A percentile compares a stretch with the other conserved stretches of the same genome.
Conservation (phyloP, 1,284 basidiomycete species). For the Pseudozyma sp. region DNA sequence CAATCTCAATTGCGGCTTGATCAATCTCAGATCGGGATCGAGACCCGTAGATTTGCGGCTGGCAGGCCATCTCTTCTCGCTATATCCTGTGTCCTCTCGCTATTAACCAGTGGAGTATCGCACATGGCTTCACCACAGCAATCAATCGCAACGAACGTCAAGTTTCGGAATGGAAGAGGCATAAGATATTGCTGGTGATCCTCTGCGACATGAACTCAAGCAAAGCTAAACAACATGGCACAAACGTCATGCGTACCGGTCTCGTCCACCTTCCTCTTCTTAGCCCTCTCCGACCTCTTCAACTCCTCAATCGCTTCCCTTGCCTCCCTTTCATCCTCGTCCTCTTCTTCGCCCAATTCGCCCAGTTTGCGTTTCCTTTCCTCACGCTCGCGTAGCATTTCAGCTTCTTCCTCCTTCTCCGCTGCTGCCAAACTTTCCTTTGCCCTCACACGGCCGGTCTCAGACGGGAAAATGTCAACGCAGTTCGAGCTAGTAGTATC, state of each 20-base stretch:
- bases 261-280: slow-evolving; percentile 45
- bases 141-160: no score
- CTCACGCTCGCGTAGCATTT: slow-evolving; percentile 23
- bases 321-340: slow-evolving; percentile 40
- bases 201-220: slow-evolving; percentile 1
- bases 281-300: slow-evolving; percentile 40
- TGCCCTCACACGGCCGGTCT: slow-evolving; percentile 17
- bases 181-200: neutral
- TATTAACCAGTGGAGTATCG: no score
- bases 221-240: slow-evolving; percentile 45
- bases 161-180: neutral
- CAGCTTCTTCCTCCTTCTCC: slow-evolving; percentile 30
- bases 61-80: no score
- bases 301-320: slow-evolving; percentile 45
- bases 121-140: neutral
- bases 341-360: slow-evolving; percentile 14
- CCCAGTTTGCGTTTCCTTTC: slow-evolving; percentile 35
- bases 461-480: slow-evolving; percentile 43
- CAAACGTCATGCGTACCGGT: slow-evolving; percentile 46
- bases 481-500: slow-evolving; percentile 20
- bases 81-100: no score
- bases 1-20: no score
- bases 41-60: no score
- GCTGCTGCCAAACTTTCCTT: slow-evolving; percentile 19
- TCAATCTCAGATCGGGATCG: no score